Evolutionary conservation across 768 basidiomycete species (phyloP), one percentile per base, ranked within the genome.

Genomic region (Lanmaoa pseudosensibilis): DNA sequence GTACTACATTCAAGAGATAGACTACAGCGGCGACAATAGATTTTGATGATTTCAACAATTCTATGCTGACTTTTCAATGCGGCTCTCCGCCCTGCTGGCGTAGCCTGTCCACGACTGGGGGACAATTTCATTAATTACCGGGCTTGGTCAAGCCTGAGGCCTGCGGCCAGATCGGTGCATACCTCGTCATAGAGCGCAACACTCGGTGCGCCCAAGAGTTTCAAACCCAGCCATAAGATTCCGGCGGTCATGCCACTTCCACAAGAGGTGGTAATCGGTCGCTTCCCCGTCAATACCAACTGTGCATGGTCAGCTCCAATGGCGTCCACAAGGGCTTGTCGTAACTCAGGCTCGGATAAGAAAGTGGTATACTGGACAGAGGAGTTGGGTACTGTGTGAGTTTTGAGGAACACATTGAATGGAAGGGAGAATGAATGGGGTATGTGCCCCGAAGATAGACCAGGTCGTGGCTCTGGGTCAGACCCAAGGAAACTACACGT

Each of bases 161-260:
- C n/a, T n/a, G n/a, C n/a, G n/a, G n/a, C n/a, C n/a, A n/a, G n/a
- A 59, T 54, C 47, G 41, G 33, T 44, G 58, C 84, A 49, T 67
- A 96, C 94, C 84, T 99, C 97, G 63, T 99, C 97, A 67, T 98
- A 99, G 12, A 98, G 71, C n/a, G 81, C 82, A 39, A 88, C 75
- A 23, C 77, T 75, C 51, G 81, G 71, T 5, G 83, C 82, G 15
- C 84, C 86, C 45, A 94, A 64, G 37, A 89, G 65, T 69, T 89
- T 83, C 59, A 97, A 77, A n/a, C 92, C 94, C 55, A 98, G 78
- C 95, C 97, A 98, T 7, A 98, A 78, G 15, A 98, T 78, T 4
- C 83, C 92, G 12, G 96, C 96, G n/a, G 95, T 97, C 96, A 99
- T 98, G 43, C 96, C 96, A 67, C 92, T 96, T 49, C 96, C 96